Percentiles rank a stretch among this genome's conserved stretches.
These are phyloP conservation scores for Poa annua DNA, from an alignment of 176 grass and related monocot species.

Conservation along the genomic window DNA sequence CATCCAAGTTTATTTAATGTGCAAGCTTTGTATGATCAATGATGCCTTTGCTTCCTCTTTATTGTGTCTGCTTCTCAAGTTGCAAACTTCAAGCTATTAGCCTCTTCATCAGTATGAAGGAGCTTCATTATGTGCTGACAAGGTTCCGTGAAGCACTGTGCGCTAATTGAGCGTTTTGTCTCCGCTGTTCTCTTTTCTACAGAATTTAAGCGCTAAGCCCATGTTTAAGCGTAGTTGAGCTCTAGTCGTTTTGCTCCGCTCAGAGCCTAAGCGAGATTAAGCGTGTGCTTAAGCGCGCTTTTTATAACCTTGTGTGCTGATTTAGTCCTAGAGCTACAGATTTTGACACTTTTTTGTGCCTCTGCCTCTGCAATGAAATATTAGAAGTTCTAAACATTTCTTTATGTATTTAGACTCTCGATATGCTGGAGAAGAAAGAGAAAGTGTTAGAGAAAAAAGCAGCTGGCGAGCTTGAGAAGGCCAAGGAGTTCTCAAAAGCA, in stretches of 20 bases:
- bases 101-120: not conserved
- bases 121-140: not conserved
- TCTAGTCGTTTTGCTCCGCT: no score
- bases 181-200: no score
- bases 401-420: slow-evolving; percentile 60
- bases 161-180: no score
- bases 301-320: not conserved
- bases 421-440: slow-evolving; percentile 85
- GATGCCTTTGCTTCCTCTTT: not conserved
- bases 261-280: no score
- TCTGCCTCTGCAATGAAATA: not conserved
- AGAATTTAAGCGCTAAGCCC: no score
- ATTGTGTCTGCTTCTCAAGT: not conserved
- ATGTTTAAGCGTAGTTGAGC: no score
- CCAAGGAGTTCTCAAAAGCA: slow-evolving; percentile 74
- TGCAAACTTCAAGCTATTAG: not conserved
- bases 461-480: slow-evolving; percentile 67
- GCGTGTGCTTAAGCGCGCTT: no score
- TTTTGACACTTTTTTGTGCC: not conserved
- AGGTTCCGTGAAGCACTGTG: no score
- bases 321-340: not conserved
- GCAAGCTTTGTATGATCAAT: not conserved
- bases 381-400: not conserved
- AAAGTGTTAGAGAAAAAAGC: slow-evolving; percentile 73
- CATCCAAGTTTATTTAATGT: not conserved